These are phyloP conservation scores for Cymbidium sinense DNA, from an alignment of 106 monocot species.

Conservation along the genomic window DNA sequence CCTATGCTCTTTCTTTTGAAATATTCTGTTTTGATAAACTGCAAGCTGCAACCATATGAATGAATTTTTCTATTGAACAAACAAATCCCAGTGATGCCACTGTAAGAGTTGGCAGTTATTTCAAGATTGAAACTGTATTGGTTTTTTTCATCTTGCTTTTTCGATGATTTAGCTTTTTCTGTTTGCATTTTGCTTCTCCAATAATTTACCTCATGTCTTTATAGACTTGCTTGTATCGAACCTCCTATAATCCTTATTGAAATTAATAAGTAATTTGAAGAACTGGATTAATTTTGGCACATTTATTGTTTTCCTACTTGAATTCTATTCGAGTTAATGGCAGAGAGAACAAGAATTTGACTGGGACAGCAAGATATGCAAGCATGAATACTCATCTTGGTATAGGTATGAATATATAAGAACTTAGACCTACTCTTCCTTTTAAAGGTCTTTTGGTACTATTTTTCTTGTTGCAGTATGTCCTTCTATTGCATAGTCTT, in stretches of 20 bases:
- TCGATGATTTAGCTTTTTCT: not conserved
- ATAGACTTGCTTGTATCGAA: not conserved
- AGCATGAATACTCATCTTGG: conserved; percentile 64
- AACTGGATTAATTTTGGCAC: not conserved
- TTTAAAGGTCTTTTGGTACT: not conserved
- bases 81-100: not conserved
- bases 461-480: not conserved
- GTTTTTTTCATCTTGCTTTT: not conserved
- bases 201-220: not conserved
- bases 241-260: not conserved
- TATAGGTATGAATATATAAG: conserved; percentile 31
- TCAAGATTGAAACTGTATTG: not conserved
- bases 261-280: not conserved
- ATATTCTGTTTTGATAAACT: not conserved
- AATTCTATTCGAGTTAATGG: not conserved
- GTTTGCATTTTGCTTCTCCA: not conserved
- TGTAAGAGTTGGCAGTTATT: not conserved
- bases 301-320: not conserved
- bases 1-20: no score
- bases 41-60: not conserved
- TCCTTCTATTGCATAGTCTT: not conserved
- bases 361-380: conserved; percentile 63
- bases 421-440: not conserved
- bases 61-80: not conserved
- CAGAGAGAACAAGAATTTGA: conserved; percentile 64